Evolutionary conservation across 2,329 filamentous ascomycete genomes (phyloP), one percentile per base, ranked within the genome.

Genomic region (Clonostachys rosea): DNA sequence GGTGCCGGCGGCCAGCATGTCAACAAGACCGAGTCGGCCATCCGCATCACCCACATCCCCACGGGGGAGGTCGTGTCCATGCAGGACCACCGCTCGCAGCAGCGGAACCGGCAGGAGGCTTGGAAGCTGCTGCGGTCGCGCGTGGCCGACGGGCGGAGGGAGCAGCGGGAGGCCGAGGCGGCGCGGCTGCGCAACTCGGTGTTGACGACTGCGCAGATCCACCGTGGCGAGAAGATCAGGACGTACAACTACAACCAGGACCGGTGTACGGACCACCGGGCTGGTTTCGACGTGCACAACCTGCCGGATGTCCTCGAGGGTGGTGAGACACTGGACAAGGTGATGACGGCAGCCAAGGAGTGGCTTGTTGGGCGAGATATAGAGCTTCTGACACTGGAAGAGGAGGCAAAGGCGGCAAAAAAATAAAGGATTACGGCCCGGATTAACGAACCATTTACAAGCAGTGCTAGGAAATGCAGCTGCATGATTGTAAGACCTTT

Each of bases 1-100:
- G 94, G 94, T 50, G 92, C 94, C 1, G 94, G 94, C 34, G 94
- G 94, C 1, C 94, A 99, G 71, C 94, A 99, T 68, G 94, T 99
- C 62, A 99, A 99, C 71, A 96, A 92, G 65, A 99, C 94, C 0
- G 94, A 99, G 70, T 96, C 90, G 33, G 94, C 94, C 5, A 89
- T 99, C 51, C 86, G 94, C 10, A 76, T 99, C 58, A 97, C 91
- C 3, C 94, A 99, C 70, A 68, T 87, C 7, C 94, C 94, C 3
- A 95, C 91, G 1, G 88, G 87, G 41, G 94, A 84, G 1, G 82
- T 89, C 3, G 91, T 97, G 13, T 86, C 85, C 12, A 95, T 97
- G 78, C 94, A 99, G 66, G 94, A 99, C 63, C 86, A 84, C 46
- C 81, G 94, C 47, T 96, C 90, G 40, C 94, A 99, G 70, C 84